These are phyloP conservation scores for Diutina sp. DNA, from an alignment of 1,139 yeast species.

Conservation along the genomic window DNA sequence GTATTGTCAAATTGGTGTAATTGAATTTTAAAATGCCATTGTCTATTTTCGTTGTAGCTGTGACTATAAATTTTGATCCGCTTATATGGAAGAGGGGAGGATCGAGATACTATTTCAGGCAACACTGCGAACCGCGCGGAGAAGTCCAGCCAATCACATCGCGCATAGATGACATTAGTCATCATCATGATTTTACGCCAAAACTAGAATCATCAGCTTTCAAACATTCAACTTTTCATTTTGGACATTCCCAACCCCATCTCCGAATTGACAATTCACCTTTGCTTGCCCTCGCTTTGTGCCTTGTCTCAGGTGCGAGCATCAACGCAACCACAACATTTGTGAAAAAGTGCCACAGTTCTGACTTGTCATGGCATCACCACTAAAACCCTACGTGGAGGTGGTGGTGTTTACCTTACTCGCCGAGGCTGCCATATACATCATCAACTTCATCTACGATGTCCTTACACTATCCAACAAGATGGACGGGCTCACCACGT, in stretches of 20 bases:
- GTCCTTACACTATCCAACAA: neutral
- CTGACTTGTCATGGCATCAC: neutral
- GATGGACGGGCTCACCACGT: neutral
- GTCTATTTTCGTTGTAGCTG: too few relatives aligned
- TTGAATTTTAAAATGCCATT: too few relatives aligned
- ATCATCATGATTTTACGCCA: neutral
- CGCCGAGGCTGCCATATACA: neutral
- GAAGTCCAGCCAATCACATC: neutral
- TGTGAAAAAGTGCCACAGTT: neutral
- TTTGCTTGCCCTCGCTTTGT: neutral
- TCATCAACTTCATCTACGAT: neutral
- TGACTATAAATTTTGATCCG: too few relatives aligned
- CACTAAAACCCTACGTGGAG: neutral
- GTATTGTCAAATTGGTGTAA: too few relatives aligned
- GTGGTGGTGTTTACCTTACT: neutral
- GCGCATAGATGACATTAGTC: neutral
- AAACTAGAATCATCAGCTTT: neutral
- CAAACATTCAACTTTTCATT: neutral
- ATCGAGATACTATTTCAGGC: neutral
- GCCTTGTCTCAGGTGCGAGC: neutral
- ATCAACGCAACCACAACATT: neutral
- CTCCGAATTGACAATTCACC: neutral
- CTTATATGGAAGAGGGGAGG: neutral
- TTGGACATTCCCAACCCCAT: neutral
- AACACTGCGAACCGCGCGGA: neutral